Conservation (phyloP, 2,329 filamentous ascomycete species). For the Cladosporium sp. region DNA sequence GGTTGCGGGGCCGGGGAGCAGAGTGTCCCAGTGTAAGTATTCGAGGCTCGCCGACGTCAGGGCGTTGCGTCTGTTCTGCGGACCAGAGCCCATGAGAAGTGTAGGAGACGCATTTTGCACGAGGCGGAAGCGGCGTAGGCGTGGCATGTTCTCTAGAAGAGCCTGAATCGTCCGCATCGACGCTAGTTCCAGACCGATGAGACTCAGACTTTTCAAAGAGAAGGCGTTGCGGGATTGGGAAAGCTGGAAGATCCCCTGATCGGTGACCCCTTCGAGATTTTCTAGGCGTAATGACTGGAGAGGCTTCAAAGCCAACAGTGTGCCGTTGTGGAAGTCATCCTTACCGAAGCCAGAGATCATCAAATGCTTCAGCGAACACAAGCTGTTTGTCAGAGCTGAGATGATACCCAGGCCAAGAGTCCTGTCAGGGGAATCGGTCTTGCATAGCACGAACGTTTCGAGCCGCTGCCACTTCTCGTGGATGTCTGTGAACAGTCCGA, state of each 20-base stretch:
- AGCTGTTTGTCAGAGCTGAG: slow-evolving; percentile 52
- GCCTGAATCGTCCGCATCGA: slow-evolving; percentile 54
- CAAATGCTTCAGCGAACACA: slow-evolving; percentile 56
- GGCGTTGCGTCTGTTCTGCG: slow-evolving; percentile 32
- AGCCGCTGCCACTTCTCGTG: slow-evolving; percentile 53
- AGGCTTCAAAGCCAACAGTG: slow-evolving; percentile 54
- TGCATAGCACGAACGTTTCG: slow-evolving; percentile 55
- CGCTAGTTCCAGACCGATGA: slow-evolving; percentile 56
- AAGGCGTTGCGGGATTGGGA: slow-evolving; percentile 47
- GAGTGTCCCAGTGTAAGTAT: slow-evolving; percentile 63
- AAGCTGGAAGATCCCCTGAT: slow-evolving; percentile 54
- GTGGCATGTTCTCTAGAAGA: slow-evolving; percentile 49
- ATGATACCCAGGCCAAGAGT: slow-evolving; percentile 57
- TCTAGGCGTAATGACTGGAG: slow-evolving; percentile 57
- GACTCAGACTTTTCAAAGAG: slow-evolving; percentile 48
- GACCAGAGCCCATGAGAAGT: slow-evolving; percentile 45
- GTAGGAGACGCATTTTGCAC: slow-evolving; percentile 53
- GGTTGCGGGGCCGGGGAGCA: slow-evolving; percentile 56
- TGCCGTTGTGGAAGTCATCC: slow-evolving; percentile 56
- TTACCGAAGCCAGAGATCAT: slow-evolving; percentile 55
- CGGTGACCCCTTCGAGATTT: slow-evolving; percentile 56
- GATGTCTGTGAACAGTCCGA: slow-evolving; percentile 55
- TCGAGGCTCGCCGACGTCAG: slow-evolving; percentile 52
- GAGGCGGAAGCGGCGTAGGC: slow-evolving; percentile 53
- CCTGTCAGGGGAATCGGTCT: slow-evolving; percentile 33